Evolutionary conservation across 2,329 filamentous ascomycete species (phyloP).

Genomic region (Phyllosticta paracitricarpa): DNA sequence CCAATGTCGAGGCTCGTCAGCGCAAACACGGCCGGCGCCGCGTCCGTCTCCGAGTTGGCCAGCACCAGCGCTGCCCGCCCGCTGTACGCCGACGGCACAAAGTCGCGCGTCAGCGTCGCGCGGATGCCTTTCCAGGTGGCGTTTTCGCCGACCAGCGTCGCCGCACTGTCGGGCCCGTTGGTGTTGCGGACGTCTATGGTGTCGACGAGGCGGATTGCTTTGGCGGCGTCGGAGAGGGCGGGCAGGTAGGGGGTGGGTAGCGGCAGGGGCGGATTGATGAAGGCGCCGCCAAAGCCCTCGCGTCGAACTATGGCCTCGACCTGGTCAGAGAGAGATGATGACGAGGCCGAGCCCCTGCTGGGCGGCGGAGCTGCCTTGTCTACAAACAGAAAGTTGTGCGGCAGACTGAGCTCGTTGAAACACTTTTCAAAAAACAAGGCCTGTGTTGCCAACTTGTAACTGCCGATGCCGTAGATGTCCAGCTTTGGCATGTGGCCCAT

Average conservation of each 20-base stretch:
- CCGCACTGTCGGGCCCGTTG: conserved; percentile 16
- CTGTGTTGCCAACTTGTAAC: conserved; percentile 50
- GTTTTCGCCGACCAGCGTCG: conserved; percentile 52
- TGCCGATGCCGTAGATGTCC: conserved; percentile 71
- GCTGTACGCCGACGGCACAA: conserved; percentile 72
- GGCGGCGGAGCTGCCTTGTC: conserved; percentile 44
- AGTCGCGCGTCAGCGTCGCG: conserved; percentile 68
- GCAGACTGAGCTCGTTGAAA: conserved; percentile 59
- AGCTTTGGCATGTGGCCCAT: conserved; percentile 73
- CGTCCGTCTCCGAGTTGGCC: conserved; percentile 62
- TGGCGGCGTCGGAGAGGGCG: conserved; percentile 62
- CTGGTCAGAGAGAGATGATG: neutral
- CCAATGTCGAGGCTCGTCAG: conserved; percentile 65
- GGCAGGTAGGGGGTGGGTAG: conserved; percentile 50
- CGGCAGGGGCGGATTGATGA: conserved; percentile 62
- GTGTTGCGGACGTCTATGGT: conserved; percentile 59
- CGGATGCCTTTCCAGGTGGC: conserved; percentile 79
- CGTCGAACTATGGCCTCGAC: conserved; percentile 60
- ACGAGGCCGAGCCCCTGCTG: conserved; percentile 20
- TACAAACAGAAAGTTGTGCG: conserved; percentile 67
- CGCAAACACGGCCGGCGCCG: conserved; percentile 69
- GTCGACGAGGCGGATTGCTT: conserved; percentile 70
- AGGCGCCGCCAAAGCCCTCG: conserved; percentile 70
- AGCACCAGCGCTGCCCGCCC: conserved; percentile 67
- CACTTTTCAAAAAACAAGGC: conserved; percentile 73